Evolutionary conservation across 2,329 filamentous ascomycete genomes (phyloP), one percentile per base, ranked within the genome.

Genomic region (Pseudogymnoascus sp.): DNA sequence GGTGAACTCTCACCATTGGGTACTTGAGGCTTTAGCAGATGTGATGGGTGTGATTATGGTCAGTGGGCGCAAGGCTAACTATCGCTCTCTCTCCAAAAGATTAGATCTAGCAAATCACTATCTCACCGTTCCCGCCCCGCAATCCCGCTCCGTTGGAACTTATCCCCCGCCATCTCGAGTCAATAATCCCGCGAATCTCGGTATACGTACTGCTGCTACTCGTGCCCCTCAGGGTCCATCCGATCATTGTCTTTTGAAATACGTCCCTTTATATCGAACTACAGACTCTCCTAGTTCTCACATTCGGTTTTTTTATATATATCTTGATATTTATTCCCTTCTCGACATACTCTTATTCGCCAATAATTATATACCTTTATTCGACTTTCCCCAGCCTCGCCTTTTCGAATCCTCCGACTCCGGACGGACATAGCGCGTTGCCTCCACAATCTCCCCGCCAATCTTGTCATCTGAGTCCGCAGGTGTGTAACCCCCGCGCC

Each of bases 81-180:
- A 34, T 56, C 10, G 25, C 28, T 56, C 50, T 14, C 50, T 21
- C 14, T 53, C n/a, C 11, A 56, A 34, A 34, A 56, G 50, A 56
- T 56, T 56, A 56, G 50, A 56, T 56, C 44, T 34, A 16, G 28
- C 50, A 56, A 56, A 56, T 56, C 50, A 56, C n/a, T 56, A 16
- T 12, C 25, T 10, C 25, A 10, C 50, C 50, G 50, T 56, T 34
- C 50, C 50, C 50, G 50, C 50, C 50, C 50, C 50, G 50, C 50
- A 56, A 56, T 56, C 50, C 50, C 50, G 50, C 50, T 34, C 50
- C 28, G 50, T 12, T 56, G 50, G 16, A 53, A 56, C 50, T 34
- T 18, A 18, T 34, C 16, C 50, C 50, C 50, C 50, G 50, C 50
- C 50, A 34, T 56, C 50, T 18, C 50, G 28, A 18, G 10, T 34